These are phyloP conservation scores for Pseudogymnoascus sp. DNA, from an alignment of 2,329 filamentous ascomycete species.

Conservation along the genomic window DNA sequence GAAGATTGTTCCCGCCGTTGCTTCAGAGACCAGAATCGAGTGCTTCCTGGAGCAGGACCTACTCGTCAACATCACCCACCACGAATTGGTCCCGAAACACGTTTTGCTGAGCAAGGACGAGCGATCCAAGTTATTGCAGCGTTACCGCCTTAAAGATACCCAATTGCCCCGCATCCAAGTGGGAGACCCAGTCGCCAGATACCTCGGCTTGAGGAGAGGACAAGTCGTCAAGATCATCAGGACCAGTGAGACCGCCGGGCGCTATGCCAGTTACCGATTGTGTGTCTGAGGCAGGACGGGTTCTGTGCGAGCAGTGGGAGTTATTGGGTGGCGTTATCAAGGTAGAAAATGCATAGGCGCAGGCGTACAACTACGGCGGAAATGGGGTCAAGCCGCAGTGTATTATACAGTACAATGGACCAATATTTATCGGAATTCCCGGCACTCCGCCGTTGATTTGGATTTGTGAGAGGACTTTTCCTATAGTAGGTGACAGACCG, in stretches of 20 bases:
- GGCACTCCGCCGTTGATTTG: background rate
- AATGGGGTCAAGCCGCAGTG: constrained; percentile 1
- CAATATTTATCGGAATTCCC: background rate
- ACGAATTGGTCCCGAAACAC: constrained; percentile 92
- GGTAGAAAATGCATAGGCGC: constrained; percentile 5
- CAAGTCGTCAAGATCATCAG: constrained; percentile 98
- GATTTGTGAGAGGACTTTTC: background rate
- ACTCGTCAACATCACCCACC: constrained; percentile 94
- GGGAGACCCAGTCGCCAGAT: constrained; percentile 86
- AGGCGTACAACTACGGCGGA: constrained; percentile 5
- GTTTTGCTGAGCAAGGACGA: constrained; percentile 84
- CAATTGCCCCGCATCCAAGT: constrained; percentile 88
- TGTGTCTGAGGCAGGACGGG: constrained; percentile 42
- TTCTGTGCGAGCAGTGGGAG: background rate
- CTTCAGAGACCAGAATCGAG: constrained; percentile 73
- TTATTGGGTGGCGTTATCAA: constrained; percentile 8
- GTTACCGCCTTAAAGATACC: constrained; percentile 94
- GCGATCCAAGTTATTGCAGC: constrained; percentile 73
- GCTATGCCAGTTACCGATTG: constrained; percentile 88
- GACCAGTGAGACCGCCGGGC: constrained; percentile 86
- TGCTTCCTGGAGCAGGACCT: constrained; percentile 94
- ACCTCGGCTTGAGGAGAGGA: constrained; percentile 79
- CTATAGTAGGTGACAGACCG: background rate
- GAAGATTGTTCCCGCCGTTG: constrained; percentile 73
- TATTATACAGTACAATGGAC: constrained; percentile 7